These are phyloP conservation scores for Pterocarpus santalinus DNA, from an alignment of 306 rosid species.

Conservation along the genomic window DNA sequence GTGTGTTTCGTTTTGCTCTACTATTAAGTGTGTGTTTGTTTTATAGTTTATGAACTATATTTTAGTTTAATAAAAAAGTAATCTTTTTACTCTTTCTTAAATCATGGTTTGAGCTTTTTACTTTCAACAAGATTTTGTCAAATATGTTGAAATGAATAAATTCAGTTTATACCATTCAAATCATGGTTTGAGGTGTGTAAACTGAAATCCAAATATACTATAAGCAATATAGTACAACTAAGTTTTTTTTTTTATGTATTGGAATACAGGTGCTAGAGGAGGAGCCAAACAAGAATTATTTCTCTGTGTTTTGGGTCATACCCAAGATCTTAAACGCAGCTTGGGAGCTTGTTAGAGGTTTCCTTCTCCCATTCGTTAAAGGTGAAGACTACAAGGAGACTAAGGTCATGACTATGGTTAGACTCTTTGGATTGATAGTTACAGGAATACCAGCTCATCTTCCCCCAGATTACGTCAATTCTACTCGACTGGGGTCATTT, in stretches of 20 bases:
- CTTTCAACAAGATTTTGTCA: too few species aligned
- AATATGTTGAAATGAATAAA: too few species aligned
- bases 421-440: slow-evolving; percentile 67
- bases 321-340: slow-evolving; percentile 64
- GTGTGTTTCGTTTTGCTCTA: too few species aligned
- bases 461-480: slow-evolving; percentile 67
- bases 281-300: slow-evolving; percentile 89
- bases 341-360: slow-evolving; percentile 78
- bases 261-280: slow-evolving; percentile 61
- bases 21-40: too few species aligned
- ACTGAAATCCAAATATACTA: too few species aligned
- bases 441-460: slow-evolving; percentile 75
- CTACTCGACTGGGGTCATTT: slow-evolving; percentile 59
- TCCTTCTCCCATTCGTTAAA: slow-evolving; percentile 50
- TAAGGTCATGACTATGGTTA: slow-evolving; percentile 58
- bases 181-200: too few species aligned
- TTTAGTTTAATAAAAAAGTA: too few species aligned
- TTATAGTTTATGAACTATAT: too few species aligned
- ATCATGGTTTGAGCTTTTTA: too few species aligned
- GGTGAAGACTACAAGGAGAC: slow-evolving; percentile 62
- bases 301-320: slow-evolving; percentile 59
- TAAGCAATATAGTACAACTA: neutral
- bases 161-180: too few species aligned
- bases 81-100: too few species aligned
- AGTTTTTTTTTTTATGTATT: neutral